A percentile compares a stretch with the other conserved stretches of the same genome.
Conservation (phyloP, 139 green algal species). For the Astrephomene gubernaculifera region DNA sequence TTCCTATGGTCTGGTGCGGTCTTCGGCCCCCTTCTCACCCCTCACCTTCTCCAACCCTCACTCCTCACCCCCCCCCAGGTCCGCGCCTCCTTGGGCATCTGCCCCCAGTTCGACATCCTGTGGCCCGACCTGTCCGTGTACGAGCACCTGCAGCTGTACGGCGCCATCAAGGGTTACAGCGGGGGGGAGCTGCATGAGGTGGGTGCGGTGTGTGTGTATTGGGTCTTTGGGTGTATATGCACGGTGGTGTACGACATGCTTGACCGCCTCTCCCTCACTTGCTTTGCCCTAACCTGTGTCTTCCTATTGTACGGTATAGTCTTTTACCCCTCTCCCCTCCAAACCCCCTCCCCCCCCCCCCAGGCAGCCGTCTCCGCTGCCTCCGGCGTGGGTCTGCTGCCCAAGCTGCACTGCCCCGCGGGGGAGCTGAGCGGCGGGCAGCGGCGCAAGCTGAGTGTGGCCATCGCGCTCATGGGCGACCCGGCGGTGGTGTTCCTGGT, state of each 20-base stretch:
- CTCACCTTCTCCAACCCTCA: too few species aligned
- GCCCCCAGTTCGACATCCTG: constrained; percentile 91
- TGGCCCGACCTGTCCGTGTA: constrained; percentile 85
- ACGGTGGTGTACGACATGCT: too few species aligned
- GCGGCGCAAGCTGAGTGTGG: constrained; percentile 80
- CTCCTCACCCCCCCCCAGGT: neutral
- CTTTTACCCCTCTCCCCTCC: too few species aligned
- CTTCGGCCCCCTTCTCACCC: too few species aligned
- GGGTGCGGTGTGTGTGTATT: too few species aligned
- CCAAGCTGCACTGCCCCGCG: constrained; percentile 61
- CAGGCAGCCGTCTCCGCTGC: constrained; percentile 23
- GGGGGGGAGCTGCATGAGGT: neutral
- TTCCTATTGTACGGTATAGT: too few species aligned
- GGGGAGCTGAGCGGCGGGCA: constrained; percentile 84
- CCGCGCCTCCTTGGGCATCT: constrained; percentile 68
- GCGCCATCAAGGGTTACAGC: constrained; percentile 73
- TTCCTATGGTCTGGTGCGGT: too few species aligned
- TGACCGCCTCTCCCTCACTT: too few species aligned
- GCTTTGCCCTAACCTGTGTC: too few species aligned
- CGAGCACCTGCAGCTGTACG: constrained; percentile 87
- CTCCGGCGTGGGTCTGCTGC: constrained; percentile 55
- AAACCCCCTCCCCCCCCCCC: neutral
- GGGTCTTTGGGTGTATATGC: too few species aligned
- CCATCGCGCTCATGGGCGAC: constrained; percentile 82
- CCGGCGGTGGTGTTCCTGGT: constrained; percentile 81